Evolutionary conservation across 2,329 filamentous ascomycete genomes (phyloP), one percentile per base, ranked within the genome.

Genomic region (Fusarium sp.): DNA sequence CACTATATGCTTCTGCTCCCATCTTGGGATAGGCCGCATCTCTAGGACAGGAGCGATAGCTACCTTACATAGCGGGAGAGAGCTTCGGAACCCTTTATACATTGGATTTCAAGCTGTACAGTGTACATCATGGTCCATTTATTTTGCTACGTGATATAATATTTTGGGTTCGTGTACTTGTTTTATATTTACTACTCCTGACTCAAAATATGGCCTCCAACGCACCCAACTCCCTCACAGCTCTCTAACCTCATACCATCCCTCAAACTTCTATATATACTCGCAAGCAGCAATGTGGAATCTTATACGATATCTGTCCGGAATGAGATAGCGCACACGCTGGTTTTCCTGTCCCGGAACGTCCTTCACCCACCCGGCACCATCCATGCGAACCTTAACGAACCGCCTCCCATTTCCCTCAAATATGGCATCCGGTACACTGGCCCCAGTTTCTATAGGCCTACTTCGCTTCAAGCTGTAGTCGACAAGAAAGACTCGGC

Each of bases 231-330:
- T 11, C 2, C 14, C 50, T 55, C 55, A 24, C 26, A 26, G 5
- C 26, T 11, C 35, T 39, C 11, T 3, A 12, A 14, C 16, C n/a
- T 15, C 6, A 24, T 11, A 16, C 2, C 13, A 31, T 18, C 7
- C 22, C 1, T 2, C 0, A 26, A 7, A 15, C 1, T 10, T 6
- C 20, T 30, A 58, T 15, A 15, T 18, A 8, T 38, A 24, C 35
- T 58, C 31, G 9, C 33, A 50, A n/a, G 31, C 55, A n/a, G 26
- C 8, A 24, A 51, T 7, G 35, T 13, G 35, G 9, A 24, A 42
- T 24, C 26, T 55, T 14, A 2, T n/a, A 8, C 8, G n/a, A 33
- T 50, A 5, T 9, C n/a, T 7, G 3, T 33, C 28, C 16, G 22
- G 30, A 14, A 31, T 24, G 22, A 50, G n/a, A 14, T 33, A 3